A percentile compares a stretch with the other conserved stretches of the same genome.
Conservation (phyloP, 169 alveolate species). For the Amoebophrya sp. region DNA sequence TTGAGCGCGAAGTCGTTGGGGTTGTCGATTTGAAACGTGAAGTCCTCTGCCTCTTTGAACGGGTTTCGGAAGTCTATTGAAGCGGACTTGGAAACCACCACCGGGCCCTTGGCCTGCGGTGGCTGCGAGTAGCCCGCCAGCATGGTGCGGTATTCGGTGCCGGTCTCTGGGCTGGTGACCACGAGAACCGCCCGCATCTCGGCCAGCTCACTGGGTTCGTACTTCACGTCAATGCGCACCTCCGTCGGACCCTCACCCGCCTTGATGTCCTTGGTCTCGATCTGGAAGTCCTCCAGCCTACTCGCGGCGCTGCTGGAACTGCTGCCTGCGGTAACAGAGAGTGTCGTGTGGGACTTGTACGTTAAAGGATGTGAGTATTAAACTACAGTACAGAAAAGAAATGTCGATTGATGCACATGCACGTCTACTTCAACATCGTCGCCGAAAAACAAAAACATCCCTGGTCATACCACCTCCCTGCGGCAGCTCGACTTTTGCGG, state of each 20-base stretch:
- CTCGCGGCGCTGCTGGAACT: too few species aligned
- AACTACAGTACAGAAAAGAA: too few species aligned
- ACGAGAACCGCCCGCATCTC: conserved; percentile 52
- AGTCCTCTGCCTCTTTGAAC: not conserved
- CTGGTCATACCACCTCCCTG: not conserved
- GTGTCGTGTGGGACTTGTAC: too few species aligned
- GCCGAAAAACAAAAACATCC: not conserved
- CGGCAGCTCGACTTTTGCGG: conserved; percentile 34
- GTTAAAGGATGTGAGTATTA: too few species aligned
- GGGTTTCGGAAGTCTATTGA: conserved; percentile 39
- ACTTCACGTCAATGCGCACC: conserved; percentile 40
- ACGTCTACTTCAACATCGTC: too few species aligned
- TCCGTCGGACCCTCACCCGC: not conserved
- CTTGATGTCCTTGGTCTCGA: not conserved
- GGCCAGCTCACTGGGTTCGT: conserved; percentile 51
- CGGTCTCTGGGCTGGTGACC: conserved; percentile 46
- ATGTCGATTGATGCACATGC: too few species aligned
- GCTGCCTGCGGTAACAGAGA: too few species aligned
- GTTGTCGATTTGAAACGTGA: not conserved
- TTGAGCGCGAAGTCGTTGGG: conserved; percentile 34
- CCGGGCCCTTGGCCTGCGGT: conserved; percentile 58
- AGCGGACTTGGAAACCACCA: conserved; percentile 43
- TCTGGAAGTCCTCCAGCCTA: not conserved
- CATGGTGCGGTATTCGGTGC: conserved; percentile 43
- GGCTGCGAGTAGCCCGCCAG: conserved; percentile 54